Base-by-base conservation (phyloP, 768 basidiomycete genomes). In the Amanita rimosa region DNA sequence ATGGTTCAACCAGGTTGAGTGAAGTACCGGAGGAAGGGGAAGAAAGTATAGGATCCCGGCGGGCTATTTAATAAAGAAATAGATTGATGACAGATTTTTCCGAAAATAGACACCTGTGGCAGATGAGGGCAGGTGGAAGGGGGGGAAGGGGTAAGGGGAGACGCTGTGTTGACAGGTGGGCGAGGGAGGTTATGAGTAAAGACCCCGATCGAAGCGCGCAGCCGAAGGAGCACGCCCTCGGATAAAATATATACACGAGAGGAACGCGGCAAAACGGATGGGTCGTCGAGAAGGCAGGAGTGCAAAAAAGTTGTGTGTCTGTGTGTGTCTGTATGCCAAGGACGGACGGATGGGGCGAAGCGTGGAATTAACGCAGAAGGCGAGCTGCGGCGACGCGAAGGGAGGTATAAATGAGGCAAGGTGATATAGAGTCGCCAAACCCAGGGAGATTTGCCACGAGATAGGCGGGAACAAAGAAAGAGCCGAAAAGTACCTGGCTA, bases 1-100 rank as follows among this genome's bases (percentile, higher is more conserved):
- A 76, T 76, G 54, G 53, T 58, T 34, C 8, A 38, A 38, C 36
- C 41, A 40, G 37, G n/a, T 21, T 13, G 35, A 36, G 26, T 40
- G 24, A 31, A 22, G 47, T 10, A 40, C 27, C 26, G 27, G 29
- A 27, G 14, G 38, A 27, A 33, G 37, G 46, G 16, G 46, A 31
- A 40, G 48, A 24, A 42, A 26, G 38, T 17, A n/a, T 8, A 43
- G 33, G 48, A 34, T 34, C 16, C 29, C 33, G 48, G 22, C 19
- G 41, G 29, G 33, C 39, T 49, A 41, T 49, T 41, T 49, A 49
- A 36, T 49, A 31, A 31, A 22, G 17, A 43, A 35, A 49, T n/a
- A 13, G 41, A 24, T 42, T 49, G 48, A 39, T 39, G 26, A 19
- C 22, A n/a, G 33, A 22, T 40, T 47, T 7, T 10, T 39, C 39